Percentiles rank a stretch among this genome's conserved stretches.
Evolutionary conservation across 2,329 filamentous ascomycete genomes (phyloP).

Genomic region (Orbilia oligospora): DNA sequence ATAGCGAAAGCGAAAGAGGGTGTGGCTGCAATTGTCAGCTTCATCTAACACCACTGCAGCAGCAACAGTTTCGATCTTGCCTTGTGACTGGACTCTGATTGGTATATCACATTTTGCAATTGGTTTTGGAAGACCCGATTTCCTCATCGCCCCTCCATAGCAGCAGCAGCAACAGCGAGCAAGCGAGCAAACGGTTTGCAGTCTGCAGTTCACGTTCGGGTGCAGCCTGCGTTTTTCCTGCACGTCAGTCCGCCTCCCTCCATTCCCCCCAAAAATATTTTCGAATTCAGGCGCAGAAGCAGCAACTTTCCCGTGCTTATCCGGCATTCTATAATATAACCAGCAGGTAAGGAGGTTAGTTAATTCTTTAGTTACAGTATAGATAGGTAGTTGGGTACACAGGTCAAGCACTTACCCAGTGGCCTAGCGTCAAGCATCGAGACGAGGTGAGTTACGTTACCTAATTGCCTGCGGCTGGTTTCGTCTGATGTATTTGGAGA

Average conservation of each 20-base stretch:
- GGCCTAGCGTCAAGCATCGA: constrained; percentile 18
- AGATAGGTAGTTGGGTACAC: not conserved
- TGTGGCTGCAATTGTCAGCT: constrained; percentile 54
- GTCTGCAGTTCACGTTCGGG: not conserved
- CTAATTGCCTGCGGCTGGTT: constrained; percentile 16
- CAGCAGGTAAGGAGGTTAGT: constrained; percentile 1
- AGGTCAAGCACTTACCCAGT: not conserved
- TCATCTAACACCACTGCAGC: constrained; percentile 33
- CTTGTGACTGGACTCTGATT: constrained; percentile 37
- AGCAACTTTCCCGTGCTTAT: constrained; percentile 56
- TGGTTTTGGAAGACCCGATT: constrained; percentile 4
- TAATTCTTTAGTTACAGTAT: not conserved
- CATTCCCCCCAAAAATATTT: not conserved
- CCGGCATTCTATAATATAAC: constrained; percentile 43
- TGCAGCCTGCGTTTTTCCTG: constrained; percentile 35
- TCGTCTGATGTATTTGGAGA: constrained; percentile 27
- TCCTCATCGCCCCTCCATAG: constrained; percentile 3
- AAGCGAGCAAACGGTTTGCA: constrained; percentile 7
- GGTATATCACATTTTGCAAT: constrained; percentile 46
- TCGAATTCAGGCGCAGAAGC: constrained; percentile 31
- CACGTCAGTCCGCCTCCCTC: constrained; percentile 33
- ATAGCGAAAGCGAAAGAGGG: constrained; percentile 10
- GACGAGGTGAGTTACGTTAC: constrained; percentile 38
- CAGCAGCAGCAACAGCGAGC: not conserved
- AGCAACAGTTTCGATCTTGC: constrained; percentile 9